Base-by-base conservation (phyloP, 345 rosid species). In the Citrus sinensis region DNA sequence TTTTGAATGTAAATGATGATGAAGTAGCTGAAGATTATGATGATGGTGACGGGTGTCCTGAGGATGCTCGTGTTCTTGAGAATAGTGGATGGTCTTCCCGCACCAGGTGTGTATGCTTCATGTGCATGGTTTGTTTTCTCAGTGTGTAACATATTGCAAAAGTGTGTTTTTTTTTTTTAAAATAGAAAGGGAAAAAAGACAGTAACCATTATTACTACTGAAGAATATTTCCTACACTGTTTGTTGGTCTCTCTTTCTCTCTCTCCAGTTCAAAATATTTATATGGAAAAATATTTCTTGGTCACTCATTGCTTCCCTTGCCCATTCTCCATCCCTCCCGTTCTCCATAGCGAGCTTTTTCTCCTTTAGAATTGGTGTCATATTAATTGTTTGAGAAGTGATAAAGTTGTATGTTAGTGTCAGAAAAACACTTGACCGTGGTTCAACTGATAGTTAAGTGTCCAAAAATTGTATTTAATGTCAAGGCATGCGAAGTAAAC, bases 81-180 rank as follows among this genome's bases (percentile, higher is more conserved):
- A 97, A 94, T 75, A 93, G 88, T 85, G 97, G 99, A 34, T 97
- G 99, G 99, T 97, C 99, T 84, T 90, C 98, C 75, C 98, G 98
- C 72, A 93, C 99, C 64, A 97, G 98, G 99, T 97, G 54, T 70
- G 85, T 84, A 67, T 71, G 56, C 25, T 66, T 54, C 46, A 42
- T 75, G 55, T 74, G 40, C 64, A 55, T 30, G 22, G 39, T 17
- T 58, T 22, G 61, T 68, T 54, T 51, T 42, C 24, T 14, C 40
- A 7, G 65, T n/a, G 34, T 29, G 13, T 64, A 14, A 0, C 73
- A 60, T 75, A 49, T 13, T 35, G 17, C 58, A 17, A 54, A 16
- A 51, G 20, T 1, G 42, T 37, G 3, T 49, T 2, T 49, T 13
- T 51, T 4, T 14, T 7, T 51, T 14, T 51, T 51, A 0, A 3